Evolutionary conservation across 2,329 filamentous ascomycete species (phyloP).

Genomic region (Hymenoscyphus linearis): DNA sequence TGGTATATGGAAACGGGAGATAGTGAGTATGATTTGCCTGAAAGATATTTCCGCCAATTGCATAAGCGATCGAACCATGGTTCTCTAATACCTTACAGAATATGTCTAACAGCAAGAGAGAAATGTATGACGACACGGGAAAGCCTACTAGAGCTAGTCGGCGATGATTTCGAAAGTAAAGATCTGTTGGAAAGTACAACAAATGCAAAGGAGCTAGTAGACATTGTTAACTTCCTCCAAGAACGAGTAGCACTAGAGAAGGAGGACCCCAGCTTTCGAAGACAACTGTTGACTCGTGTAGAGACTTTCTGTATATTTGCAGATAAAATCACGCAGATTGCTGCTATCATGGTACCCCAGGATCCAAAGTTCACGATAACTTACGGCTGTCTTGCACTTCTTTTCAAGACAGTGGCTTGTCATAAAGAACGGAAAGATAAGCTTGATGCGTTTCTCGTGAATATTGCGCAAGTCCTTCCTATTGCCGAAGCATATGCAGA

Average conservation of each 20-base stretch:
- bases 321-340: background rate
- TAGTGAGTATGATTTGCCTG: too few relatives aligned
- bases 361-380: background rate
- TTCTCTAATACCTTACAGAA: background rate
- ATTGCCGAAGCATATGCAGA: background rate
- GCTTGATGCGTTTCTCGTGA: background rate
- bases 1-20: too few relatives aligned
- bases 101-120: background rate
- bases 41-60: too few relatives aligned
- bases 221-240: background rate
- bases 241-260: background rate
- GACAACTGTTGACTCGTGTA: background rate
- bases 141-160: background rate
- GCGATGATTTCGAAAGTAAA: background rate
- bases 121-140: background rate
- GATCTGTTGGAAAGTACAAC: background rate
- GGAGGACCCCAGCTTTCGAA: background rate
- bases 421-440: background rate
- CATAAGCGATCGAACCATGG: too few relatives aligned
- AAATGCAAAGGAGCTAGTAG: background rate
- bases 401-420: background rate
- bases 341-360: background rate
- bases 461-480: background rate
- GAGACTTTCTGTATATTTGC: background rate
- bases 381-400: background rate